Base-by-base conservation (phyloP, 768 basidiomycete genomes). In the Hortiboletus flavorubellus region DNA sequence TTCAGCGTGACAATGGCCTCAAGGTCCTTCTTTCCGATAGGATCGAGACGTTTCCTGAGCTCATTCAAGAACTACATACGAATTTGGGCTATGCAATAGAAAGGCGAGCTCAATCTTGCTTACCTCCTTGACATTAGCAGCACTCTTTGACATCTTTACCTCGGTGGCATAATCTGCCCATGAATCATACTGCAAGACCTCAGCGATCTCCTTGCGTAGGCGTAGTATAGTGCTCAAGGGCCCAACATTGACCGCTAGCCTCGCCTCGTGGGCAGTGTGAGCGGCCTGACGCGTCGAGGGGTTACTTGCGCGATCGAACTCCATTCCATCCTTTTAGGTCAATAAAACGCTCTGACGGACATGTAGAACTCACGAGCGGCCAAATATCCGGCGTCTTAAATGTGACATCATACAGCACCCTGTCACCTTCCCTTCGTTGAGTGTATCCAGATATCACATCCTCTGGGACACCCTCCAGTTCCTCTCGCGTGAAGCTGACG, bases 141-240 rank as follows among this genome's bases (percentile, higher is more conserved):
- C 85, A 41, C 74, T 79, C 72, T 91, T 91, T 60, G 86, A 80
- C 89, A 92, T 91, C 74, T 87, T 90, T 44, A 82, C 78, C 68
- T 93, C 91, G 2, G 91, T 90, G 41, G 84, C 73, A 68, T 87
- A 93, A 68, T 89, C 90, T 0, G 89, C 91, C 84, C 89, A 92
- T 12, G 83, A 90, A 33, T 81, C 71, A 66, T 93, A 93, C 11
- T 80, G 81, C 6, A 93, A 77, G 12, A 92, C 55, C 35, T 71
- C 74, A 2, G 87, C 85, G 46, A 89, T 84, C 62, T 84, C 70
- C 37, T 86, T 84, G 38, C 91, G 86, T 6, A 92, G 77, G 48
- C 77, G 78, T 43, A 93, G 78, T 33, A 81, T 82, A 64, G 82
- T 85, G 61, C 75, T 78, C 51, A 93, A 77, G n/a, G 90, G 69